Percentiles rank a stretch among this genome's conserved stretches.
Conservation (phyloP, 441 rosid species). For the Arabidopsis hybrid region DNA sequence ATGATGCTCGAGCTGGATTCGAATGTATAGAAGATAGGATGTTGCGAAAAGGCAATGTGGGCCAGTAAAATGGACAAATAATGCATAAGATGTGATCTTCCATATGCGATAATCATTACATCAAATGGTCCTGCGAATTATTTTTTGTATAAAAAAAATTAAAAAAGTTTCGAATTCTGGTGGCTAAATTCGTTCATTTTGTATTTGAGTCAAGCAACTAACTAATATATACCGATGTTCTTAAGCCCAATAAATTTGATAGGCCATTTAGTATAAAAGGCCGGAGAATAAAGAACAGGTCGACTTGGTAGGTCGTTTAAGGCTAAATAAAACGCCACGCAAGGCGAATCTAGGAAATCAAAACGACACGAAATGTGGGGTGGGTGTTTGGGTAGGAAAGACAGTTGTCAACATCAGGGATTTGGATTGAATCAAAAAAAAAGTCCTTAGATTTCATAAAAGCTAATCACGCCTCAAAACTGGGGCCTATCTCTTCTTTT, state of each 20-base stretch:
- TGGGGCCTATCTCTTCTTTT: slow-evolving; percentile 25
- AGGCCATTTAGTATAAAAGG: slow-evolving; percentile 14
- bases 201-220: not conserved
- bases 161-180: not conserved
- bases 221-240: not conserved
- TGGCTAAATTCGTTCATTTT: not conserved
- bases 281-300: not conserved
- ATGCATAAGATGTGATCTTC: slow-evolving; percentile 30
- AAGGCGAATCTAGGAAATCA: not conserved
- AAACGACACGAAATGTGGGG: slow-evolving; percentile 31
- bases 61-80: slow-evolving; percentile 19
- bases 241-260: not conserved
- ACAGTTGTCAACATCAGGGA: slow-evolving; percentile 36
- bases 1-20: slow-evolving; percentile 20
- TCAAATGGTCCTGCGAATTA: slow-evolving; percentile 26
- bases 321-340: slow-evolving; percentile 36
- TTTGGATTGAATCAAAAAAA: not conserved
- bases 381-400: not conserved
- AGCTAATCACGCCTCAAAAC: slow-evolving; percentile 42
- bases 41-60: slow-evolving; percentile 32
- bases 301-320: slow-evolving; percentile 8
- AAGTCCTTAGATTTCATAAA: slow-evolving; percentile 39
- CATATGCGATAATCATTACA: slow-evolving; percentile 35
- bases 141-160: not conserved
- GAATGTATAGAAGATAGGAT: slow-evolving; percentile 11